A percentile compares a stretch with the other conserved stretches of the same genome.
Evolutionary conservation across 768 basidiomycete species (phyloP).

Genomic region (Infundibulicybe gibba): DNA sequence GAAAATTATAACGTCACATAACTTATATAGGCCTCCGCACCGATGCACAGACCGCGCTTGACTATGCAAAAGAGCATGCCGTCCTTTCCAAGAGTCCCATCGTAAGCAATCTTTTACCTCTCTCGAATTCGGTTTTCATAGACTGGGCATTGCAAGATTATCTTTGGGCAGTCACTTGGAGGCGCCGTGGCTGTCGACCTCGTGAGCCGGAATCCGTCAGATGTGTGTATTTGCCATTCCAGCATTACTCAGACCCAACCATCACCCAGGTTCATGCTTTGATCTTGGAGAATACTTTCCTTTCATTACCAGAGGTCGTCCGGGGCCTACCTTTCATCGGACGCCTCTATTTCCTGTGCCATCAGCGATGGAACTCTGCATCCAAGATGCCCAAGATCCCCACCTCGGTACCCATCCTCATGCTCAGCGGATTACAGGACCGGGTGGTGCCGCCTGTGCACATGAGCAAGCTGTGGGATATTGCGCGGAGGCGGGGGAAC

Average conservation of each 20-base stretch:
- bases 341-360: conserved; percentile 66
- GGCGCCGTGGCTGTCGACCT: conserved; percentile 88
- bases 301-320: conserved; percentile 73
- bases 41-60: conserved; percentile 77
- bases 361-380: conserved; percentile 79
- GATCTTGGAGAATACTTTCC: conserved; percentile 88
- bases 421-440: conserved; percentile 65
- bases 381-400: conserved; percentile 56
- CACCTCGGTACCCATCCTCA: conserved; percentile 57
- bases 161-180: conserved; percentile 79
- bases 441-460: conserved; percentile 59
- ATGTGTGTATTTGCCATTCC: conserved; percentile 31
- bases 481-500: conserved; percentile 36
- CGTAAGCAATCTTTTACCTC: conserved; percentile 29
- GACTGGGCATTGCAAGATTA: conserved; percentile 34
- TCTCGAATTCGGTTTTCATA: background rate
- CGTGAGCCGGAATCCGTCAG: conserved; percentile 61
- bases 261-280: conserved; percentile 57
- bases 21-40: conserved; percentile 55
- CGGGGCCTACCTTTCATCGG: conserved; percentile 61
- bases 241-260: background rate
- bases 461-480: conserved; percentile 59
- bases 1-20: background rate
- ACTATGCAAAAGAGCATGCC: conserved; percentile 60
- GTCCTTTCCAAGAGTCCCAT: conserved; percentile 56